Evolutionary conservation across 768 basidiomycete species (phyloP), one percentile per base, ranked within the genome.

Genomic region (Russula lepida): DNA sequence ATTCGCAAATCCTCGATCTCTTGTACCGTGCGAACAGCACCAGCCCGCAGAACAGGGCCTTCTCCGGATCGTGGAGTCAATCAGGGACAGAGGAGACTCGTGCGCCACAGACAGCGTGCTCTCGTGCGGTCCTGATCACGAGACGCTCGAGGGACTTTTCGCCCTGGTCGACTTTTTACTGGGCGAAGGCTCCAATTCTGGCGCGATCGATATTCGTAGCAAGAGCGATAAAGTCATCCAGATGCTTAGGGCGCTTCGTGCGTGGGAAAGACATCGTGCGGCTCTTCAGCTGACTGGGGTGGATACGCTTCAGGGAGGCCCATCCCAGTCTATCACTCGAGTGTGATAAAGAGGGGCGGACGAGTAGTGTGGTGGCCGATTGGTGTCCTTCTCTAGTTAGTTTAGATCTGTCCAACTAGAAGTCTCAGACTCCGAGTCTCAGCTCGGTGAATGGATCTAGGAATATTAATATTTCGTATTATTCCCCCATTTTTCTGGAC

Each of bases 151-250:
- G 30, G 91, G 92, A 15, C 77, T 95, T 27, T 94, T 95, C 76
- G 79, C 83, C 59, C 75, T 95, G 58, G 94, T 95, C 74, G 95
- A 97, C 74, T 94, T 92, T 73, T 73, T 97, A 58, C 80, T 98
- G 47, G 92, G 94, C 68, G 89, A 92, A 62, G 92, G 92, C 54
- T 84, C 94, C 58, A 86, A 87, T 74, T 88, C 94, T 77, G 93
- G 89, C 8, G 83, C 84, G 62, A 88, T 95, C 33, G 92, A 89
- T 67, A 94, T 95, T 54, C 81, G 83, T 61, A 90, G 89, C 33
- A 90, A 88, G 70, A 77, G 83, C 52, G 85, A 88, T 44, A 94
- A 91, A 75, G 81, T 95, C 60, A 67, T 86, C 6, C 86, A 92
- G 71, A 74, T 98, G 39, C 71, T 97, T 66, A 83, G 78, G 66